Evolutionary conservation across 495 filamentous ascomycete species (phyloP).

Genomic region (Neurospora sp.): DNA sequence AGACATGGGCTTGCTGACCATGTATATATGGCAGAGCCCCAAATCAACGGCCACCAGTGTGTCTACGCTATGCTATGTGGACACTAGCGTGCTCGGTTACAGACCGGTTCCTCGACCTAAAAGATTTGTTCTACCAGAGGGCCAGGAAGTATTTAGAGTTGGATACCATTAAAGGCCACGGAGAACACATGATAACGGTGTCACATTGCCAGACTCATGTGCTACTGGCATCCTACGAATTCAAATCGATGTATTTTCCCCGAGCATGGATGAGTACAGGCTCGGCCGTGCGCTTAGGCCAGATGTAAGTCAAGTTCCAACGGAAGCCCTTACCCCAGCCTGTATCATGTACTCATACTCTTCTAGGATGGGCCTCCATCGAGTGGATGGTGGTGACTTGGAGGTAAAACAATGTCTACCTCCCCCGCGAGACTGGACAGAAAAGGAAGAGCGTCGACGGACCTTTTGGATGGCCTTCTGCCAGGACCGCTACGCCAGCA

Average conservation of each 20-base stretch:
- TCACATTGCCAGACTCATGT: conserved; percentile 75
- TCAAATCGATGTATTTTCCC: conserved; percentile 96
- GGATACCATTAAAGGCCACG: conserved; percentile 88
- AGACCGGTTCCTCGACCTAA: conserved; percentile 67
- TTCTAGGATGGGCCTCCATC: conserved; percentile 70
- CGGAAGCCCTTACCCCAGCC: not conserved
- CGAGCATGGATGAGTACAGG: conserved; percentile 91
- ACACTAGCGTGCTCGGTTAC: conserved; percentile 70
- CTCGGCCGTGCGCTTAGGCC: conserved; percentile 58
- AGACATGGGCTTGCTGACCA: conserved; percentile 10
- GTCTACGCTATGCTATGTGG: conserved; percentile 91
- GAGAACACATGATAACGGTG: conserved; percentile 74
- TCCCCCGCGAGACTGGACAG: conserved; percentile 82
- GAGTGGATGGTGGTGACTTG: conserved; percentile 72
- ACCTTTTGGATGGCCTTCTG: conserved; percentile 95
- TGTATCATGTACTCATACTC: conserved; percentile 4
- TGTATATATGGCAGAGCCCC: conserved; percentile 42
- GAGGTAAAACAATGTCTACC: conserved; percentile 90
- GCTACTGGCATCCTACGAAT: conserved; percentile 76
- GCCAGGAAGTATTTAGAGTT: conserved; percentile 82
- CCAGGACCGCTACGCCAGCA: conserved; percentile 84
- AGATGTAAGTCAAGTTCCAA: conserved; percentile 48
- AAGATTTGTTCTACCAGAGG: conserved; percentile 76
- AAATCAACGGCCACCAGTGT: conserved; percentile 75
- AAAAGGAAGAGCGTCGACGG: conserved; percentile 79